These are phyloP conservation scores for Trametes elegans DNA, from an alignment of 768 basidiomycete genomes.

Conservation along the genomic window DNA sequence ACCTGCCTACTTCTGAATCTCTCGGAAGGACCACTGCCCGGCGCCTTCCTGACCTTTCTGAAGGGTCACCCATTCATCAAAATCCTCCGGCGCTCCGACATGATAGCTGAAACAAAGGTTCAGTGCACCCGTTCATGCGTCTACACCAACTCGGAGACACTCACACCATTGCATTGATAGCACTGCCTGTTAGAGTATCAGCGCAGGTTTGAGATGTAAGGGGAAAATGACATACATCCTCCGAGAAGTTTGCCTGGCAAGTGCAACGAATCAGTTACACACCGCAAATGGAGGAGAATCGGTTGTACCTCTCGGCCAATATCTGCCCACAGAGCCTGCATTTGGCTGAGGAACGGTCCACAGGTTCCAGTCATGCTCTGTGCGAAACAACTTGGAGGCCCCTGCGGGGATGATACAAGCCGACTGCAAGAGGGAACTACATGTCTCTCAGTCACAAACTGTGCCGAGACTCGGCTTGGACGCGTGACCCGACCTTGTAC, in stretches of 20 bases:
- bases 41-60: slow-evolving; percentile 42
- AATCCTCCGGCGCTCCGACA: slow-evolving; percentile 65
- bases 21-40: slow-evolving; percentile 57
- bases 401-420: slow-evolving; percentile 20
- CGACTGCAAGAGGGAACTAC: slow-evolving; percentile 13
- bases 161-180: slow-evolving; percentile 60
- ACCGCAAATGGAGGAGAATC: background rate
- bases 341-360: slow-evolving; percentile 55
- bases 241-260: slow-evolving; percentile 61
- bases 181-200: slow-evolving; percentile 45
- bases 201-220: background rate
- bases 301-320: slow-evolving; percentile 64
- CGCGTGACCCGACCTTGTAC: slow-evolving; percentile 47
- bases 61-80: slow-evolving; percentile 60
- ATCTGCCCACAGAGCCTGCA: slow-evolving; percentile 46
- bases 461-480: background rate
- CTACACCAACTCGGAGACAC: background rate
- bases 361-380: slow-evolving; percentile 51
- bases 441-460: background rate
- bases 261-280: background rate
- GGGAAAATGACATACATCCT: slow-evolving; percentile 46
- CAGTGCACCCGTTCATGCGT: background rate
- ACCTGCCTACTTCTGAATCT: slow-evolving; percentile 46
- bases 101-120: slow-evolving; percentile 37
- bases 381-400: slow-evolving; percentile 37